Evolutionary conservation across 305 asterid genomes (phyloP).

Genomic region (Rubia balearica): DNA sequence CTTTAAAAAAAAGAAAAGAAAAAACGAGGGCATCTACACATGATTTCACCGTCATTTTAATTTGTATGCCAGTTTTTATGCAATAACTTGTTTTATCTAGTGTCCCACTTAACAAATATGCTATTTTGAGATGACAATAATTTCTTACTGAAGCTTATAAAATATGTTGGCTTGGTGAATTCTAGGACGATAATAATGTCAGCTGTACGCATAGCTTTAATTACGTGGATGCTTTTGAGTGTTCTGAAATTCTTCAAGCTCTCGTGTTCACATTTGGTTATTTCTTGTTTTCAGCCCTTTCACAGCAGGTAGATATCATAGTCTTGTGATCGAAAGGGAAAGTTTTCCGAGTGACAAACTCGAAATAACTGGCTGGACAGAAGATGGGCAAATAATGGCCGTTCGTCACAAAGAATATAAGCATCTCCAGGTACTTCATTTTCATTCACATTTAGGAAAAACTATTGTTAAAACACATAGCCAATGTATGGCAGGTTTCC

Average conservation of each 20-base stretch:
- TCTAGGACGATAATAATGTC: not conserved
- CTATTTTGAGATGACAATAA: not conserved
- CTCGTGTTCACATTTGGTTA: slow-evolving; percentile 13
- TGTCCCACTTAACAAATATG: not conserved
- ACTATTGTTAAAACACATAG: not conserved
- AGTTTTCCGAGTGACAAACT: slow-evolving; percentile 66
- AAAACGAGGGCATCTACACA: not conserved
- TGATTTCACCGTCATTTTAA: not conserved
- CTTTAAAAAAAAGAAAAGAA: no score
- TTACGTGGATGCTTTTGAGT: not conserved
- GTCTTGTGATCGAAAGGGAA: slow-evolving; percentile 85
- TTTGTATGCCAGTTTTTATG: not conserved
- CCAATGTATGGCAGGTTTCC: not conserved
- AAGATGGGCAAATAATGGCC: slow-evolving; percentile 85
- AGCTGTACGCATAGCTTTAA: not conserved
- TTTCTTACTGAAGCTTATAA: not conserved
- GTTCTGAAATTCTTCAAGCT: not conserved
- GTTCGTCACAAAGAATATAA: slow-evolving; percentile 73
- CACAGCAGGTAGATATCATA: slow-evolving; percentile 90
- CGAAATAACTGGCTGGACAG: slow-evolving; percentile 94
- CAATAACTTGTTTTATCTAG: not conserved
- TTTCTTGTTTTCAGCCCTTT: slow-evolving; percentile 54
- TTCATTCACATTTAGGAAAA: not conserved
- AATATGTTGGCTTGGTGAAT: not conserved
- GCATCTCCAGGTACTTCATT: slow-evolving; percentile 53